Evolutionary conservation across 371 early-diverging fungal species (phyloP).

Genomic region (Mortierella polycephala): DNA sequence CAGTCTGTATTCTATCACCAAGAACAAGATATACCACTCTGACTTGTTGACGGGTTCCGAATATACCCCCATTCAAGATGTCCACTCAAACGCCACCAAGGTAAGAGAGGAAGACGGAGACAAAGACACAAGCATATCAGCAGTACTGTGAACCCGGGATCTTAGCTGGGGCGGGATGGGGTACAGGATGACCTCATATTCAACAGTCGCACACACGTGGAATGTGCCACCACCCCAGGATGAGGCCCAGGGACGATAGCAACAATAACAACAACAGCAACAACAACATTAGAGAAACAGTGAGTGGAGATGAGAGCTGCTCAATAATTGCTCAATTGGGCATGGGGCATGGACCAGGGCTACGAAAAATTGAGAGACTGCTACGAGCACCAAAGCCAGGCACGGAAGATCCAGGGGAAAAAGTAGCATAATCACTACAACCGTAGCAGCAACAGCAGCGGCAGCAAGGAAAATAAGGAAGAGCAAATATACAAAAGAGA

Average conservation of each 20-base stretch:
- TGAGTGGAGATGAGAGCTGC: background rate
- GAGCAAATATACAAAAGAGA: no score
- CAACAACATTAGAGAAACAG: background rate
- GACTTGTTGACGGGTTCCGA: background rate
- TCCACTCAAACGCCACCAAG: slow-evolving; percentile 17
- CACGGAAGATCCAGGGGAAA: no score
- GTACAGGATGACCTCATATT: background rate
- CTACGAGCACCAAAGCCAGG: no score
- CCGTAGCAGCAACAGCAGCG: no score
- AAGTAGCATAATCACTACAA: no score
- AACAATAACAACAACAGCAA: background rate
- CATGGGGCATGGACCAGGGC: slow-evolving; percentile 19
- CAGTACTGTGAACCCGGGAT: no score
- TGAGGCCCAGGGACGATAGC: background rate
- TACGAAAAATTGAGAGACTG: no score
- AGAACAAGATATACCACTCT: background rate
- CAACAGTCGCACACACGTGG: slow-evolving; percentile 14
- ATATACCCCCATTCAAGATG: background rate
- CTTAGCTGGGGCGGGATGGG: no score
- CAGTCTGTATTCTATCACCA: no score
- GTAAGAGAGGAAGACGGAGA: slow-evolving; percentile 6
- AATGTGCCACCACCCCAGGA: slow-evolving; percentile 6
- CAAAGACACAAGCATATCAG: background rate
- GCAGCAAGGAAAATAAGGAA: no score
- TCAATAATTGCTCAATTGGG: slow-evolving; percentile 6